Evolutionary conservation across 2,329 filamentous ascomycete genomes (phyloP).

Genomic region (Leptoxyphium fumago): DNA sequence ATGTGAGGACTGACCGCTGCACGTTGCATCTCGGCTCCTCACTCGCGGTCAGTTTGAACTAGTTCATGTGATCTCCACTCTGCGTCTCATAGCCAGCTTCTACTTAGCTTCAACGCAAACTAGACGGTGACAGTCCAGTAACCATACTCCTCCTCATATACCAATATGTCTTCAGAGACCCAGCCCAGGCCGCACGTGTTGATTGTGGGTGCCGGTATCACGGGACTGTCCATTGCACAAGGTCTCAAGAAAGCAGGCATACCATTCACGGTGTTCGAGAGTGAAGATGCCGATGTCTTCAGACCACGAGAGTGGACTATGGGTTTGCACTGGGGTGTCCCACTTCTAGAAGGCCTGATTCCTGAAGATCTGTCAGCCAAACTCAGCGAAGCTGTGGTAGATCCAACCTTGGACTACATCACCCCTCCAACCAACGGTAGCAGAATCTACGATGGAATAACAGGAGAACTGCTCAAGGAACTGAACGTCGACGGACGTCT

Average conservation of each 20-base stretch:
- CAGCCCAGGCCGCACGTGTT: constrained; percentile 3
- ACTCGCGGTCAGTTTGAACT: too few species aligned
- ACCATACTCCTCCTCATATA: not conserved
- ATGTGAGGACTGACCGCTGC: too few species aligned
- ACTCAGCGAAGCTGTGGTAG: constrained; percentile 8
- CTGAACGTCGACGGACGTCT: constrained; percentile 3
- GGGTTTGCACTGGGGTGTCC: constrained; percentile 6
- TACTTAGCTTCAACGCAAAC: too few species aligned
- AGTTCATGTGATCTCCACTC: too few species aligned
- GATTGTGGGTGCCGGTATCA: constrained; percentile 10
- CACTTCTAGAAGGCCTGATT: constrained; percentile 4
- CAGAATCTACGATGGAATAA: constrained; percentile 8
- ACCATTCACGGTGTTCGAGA: constrained; percentile 6
- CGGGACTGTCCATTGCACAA: constrained; percentile 9
- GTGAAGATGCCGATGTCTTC: constrained; percentile 5
- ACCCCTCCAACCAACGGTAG: constrained; percentile 4
- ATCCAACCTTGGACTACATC: constrained; percentile 6
- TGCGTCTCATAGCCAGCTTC: too few species aligned
- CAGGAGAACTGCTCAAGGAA: constrained; percentile 7
- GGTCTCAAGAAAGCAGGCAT: constrained; percentile 8
- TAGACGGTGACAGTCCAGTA: too few species aligned
- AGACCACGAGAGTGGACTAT: constrained; percentile 11
- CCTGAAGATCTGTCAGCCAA: constrained; percentile 5
- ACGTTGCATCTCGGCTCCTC: too few species aligned
- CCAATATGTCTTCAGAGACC: not conserved